Conservation (phyloP, 1,284 basidiomycete genomes). For the Malassezia furfur region DNA sequence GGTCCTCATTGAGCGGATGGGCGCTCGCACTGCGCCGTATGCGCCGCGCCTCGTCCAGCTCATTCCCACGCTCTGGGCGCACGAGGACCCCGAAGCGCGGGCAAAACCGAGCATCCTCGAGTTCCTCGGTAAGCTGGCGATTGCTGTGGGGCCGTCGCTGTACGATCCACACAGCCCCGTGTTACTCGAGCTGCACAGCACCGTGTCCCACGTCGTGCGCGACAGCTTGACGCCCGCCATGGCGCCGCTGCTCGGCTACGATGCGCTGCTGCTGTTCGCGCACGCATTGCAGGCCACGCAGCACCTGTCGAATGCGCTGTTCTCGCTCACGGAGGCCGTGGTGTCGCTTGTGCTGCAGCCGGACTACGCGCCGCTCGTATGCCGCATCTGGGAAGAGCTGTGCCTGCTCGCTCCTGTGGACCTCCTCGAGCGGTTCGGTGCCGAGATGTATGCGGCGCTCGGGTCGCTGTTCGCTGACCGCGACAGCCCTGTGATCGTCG, state of each 20-base stretch:
- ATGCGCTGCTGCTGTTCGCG: slow-evolving; percentile 42
- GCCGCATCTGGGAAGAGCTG: slow-evolving; percentile 33
- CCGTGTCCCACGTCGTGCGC: slow-evolving; percentile 36
- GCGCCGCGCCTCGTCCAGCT: slow-evolving; percentile 29
- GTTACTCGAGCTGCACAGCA: slow-evolving; percentile 29
- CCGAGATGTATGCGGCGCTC: slow-evolving; percentile 25
- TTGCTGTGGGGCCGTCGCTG: slow-evolving; percentile 29
- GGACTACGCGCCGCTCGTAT: slow-evolving; percentile 38
- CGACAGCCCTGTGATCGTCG: slow-evolving; percentile 30
- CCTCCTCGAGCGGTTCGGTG: slow-evolving; percentile 27
- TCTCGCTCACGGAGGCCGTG: slow-evolving; percentile 28
- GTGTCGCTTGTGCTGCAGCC: slow-evolving; percentile 31
- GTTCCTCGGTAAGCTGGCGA: slow-evolving; percentile 37
- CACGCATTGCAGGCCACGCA: slow-evolving; percentile 35
- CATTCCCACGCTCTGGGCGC: slow-evolving; percentile 39
- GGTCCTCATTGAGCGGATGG: slow-evolving; percentile 43
- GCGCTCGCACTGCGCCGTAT: slow-evolving; percentile 32
- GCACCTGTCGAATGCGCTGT: slow-evolving; percentile 33
- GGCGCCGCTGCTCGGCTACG: slow-evolving; percentile 35
- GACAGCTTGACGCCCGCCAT: slow-evolving; percentile 25
- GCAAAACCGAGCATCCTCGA: slow-evolving; percentile 38
- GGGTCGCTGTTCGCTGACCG: slow-evolving; percentile 32
- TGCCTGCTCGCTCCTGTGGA: slow-evolving; percentile 35
- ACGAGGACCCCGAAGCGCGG: slow-evolving; percentile 37
- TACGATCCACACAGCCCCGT: slow-evolving; percentile 16